phyloP scores from a whole-genome alignment of 805 yeast genomes.

The Isabelozyma heimii region DNA sequence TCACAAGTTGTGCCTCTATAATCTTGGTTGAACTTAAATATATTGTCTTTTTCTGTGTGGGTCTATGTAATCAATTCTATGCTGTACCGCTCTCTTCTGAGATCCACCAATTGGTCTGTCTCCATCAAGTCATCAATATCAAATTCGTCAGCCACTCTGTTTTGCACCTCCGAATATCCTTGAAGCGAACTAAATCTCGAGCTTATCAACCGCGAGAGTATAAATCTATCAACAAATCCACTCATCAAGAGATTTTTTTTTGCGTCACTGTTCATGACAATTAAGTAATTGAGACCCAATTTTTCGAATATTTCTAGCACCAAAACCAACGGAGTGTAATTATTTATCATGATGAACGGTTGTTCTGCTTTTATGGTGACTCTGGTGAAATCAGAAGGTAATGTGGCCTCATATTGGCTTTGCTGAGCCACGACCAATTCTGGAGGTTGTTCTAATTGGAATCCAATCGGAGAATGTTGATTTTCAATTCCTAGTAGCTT shows the following conservation, averaged over 20 bases:
- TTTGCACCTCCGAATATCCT: constrained; percentile 8
- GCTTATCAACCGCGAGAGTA: constrained; percentile 27
- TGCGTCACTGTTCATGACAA: constrained; percentile 17
- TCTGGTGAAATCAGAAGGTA: neutral
- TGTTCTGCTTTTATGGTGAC: constrained; percentile 14
- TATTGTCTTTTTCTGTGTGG: no score
- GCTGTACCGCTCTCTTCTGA: constrained; percentile 20
- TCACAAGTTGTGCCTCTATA: no score
- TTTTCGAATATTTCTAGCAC: constrained; percentile 38
- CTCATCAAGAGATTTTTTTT: constrained; percentile 14
- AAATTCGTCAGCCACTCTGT: constrained; percentile 12
- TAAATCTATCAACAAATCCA: constrained; percentile 40
- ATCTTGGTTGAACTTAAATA: no score
- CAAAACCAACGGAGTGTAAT: constrained; percentile 26
- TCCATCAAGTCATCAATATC: constrained; percentile 18
- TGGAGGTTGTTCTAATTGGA: constrained; percentile 18
- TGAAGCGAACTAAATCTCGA: constrained; percentile 19
- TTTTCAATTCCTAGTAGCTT: constrained; percentile 1
- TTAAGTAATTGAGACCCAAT: constrained; percentile 33
- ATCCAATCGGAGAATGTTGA: constrained; percentile 8
- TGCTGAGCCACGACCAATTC: constrained; percentile 19
- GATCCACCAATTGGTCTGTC: constrained; percentile 4
- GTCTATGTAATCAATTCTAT: constrained; percentile 26
- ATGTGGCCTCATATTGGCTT: constrained; percentile 17
- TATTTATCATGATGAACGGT: constrained; percentile 24